Evolutionary conservation across 2,329 filamentous ascomycete species (phyloP), one percentile per base, ranked within the genome.

Genomic region (Zasmidium angulare): DNA sequence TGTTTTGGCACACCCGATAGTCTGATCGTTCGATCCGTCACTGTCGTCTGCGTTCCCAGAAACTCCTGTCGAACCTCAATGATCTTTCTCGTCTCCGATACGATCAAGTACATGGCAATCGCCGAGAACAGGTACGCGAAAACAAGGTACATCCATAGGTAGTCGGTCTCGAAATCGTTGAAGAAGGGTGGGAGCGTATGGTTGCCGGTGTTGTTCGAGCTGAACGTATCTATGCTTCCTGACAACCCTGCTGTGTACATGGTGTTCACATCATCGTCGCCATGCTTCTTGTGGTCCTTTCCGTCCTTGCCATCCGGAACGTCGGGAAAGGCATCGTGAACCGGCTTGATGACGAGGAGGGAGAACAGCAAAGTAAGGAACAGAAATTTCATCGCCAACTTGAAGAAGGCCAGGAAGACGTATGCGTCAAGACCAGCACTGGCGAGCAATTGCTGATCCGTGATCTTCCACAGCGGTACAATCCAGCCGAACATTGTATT

Each of bases 401-500:
- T 96, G 82, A 97, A 98, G 77, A 99, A 99, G 17, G 89, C 85
- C 14, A 99, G 82, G 72, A 99, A 97, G 65, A 97, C 95, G 77
- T 91, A 99, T 53, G 95, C 95, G 78, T 99, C 95, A 52, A 99
- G 83, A 0, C 95, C 95, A 19, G 93, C 93, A 20, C 92, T 93
- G 17, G 89, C 87, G 55, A 99, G 81, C 2, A 99, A 86, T 75
- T 98, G 89, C 71, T 96, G 88, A 66, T 98, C 93, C 1, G 87
- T 91, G 62, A 99, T 90, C 66, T 78, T 85, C 78, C 92, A 95
- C 46, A 99, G 78, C 2, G 87, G 86, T 1, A 92, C 87, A 50
- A 99, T 95, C 95, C 95, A 99, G 70, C 93, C 93, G 67, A 98
- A 90, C 71, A 96, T 87, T 49, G 85, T 89, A 71, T 93, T 86